A percentile compares a stretch with the other conserved stretches of the same genome.
Conservation (phyloP, 306 rosid species). For the Begonia masoniana region DNA sequence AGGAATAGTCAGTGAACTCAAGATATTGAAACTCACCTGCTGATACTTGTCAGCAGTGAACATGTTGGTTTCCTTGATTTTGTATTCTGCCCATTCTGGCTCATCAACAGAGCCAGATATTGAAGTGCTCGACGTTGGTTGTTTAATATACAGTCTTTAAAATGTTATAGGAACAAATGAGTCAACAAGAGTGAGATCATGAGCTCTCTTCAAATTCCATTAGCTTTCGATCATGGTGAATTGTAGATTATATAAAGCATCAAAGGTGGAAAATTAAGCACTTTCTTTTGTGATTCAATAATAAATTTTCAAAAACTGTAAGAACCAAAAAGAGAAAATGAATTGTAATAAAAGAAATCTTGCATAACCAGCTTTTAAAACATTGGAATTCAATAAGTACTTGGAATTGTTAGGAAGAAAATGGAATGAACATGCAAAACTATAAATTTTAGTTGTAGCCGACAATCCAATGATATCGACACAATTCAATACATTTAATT, state of each 20-base stretch:
- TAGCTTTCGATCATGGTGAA: not conserved
- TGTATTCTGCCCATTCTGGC: slow-evolving; percentile 87
- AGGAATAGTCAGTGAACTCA: too few relatives aligned
- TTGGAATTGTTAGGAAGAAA: not conserved
- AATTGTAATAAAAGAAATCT: too few relatives aligned
- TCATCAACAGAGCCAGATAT: slow-evolving; percentile 37
- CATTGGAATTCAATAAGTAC: too few relatives aligned
- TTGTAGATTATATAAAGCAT: too few relatives aligned
- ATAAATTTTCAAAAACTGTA: too few relatives aligned
- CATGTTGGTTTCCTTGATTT: slow-evolving; percentile 87
- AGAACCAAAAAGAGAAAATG: too few relatives aligned
- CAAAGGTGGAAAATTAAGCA: not conserved
- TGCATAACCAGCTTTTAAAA: too few relatives aligned
- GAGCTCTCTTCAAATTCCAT: too few relatives aligned
- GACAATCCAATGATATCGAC: not conserved
- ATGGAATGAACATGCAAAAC: not conserved
- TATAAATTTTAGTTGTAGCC: not conserved
- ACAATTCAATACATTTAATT: not conserved
- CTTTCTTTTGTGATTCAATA: too few relatives aligned
- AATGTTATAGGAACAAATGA: slow-evolving; percentile 4
- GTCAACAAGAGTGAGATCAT: not conserved
- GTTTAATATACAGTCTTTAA: slow-evolving; percentile 67
- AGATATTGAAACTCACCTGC: slow-evolving; percentile 90
- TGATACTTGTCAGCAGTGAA: slow-evolving; percentile 91
- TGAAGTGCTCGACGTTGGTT: slow-evolving; percentile 53